Base-by-base conservation (phyloP, 78 protist genomes). In the Diacronema lutheri region DNA sequence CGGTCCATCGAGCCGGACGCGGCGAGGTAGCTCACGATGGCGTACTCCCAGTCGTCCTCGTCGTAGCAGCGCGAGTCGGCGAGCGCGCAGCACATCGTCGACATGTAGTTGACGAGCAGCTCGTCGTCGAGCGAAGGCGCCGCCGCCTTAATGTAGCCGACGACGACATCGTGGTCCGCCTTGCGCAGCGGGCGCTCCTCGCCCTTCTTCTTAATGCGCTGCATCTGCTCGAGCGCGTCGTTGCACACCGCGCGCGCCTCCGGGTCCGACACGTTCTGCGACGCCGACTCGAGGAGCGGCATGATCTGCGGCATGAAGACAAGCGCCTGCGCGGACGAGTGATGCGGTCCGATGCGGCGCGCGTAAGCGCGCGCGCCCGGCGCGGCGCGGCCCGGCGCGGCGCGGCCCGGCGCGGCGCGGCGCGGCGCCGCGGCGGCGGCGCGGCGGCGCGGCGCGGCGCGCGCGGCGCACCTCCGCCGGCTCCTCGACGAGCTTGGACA, bases 401-500 rank as follows among this genome's bases (percentile, higher is more conserved):
- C n/a, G n/a, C n/a, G n/a, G n/a, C n/a, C n/a, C n/a, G n/a, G n/a
- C n/a, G n/a, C n/a, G n/a, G n/a, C n/a, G n/a, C n/a, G n/a, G n/a
- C n/a, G n/a, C n/a, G n/a, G n/a, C n/a, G n/a, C n/a, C n/a, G n/a
- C n/a, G n/a, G n/a, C n/a, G n/a, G n/a, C n/a, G n/a, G n/a, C 50
- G 50, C 50, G 50, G 16, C 16, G 16, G 50, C 50, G 50, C 3
- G 50, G 50, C 16, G 16, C 16, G 3, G 7, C 50, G 50, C 50
- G 7, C 50, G 50, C 16, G 16, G 50, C 50, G 50, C 50, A 44
- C 50, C 50, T 44, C 50, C 16, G 50, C 50, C n/a, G 93, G 85
- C 33, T 88, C 76, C 38, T 91, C 93, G 58, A 86, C 86, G 76
- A 91, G 88, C 80, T 83, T 87, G 79, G 90, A 29, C 93, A 91